A percentile compares a stretch with the other conserved stretches of the same genome.
Evolutionary conservation across 2,329 filamentous ascomycete species (phyloP).

Genomic region (Cladosporium oxysporum): DNA sequence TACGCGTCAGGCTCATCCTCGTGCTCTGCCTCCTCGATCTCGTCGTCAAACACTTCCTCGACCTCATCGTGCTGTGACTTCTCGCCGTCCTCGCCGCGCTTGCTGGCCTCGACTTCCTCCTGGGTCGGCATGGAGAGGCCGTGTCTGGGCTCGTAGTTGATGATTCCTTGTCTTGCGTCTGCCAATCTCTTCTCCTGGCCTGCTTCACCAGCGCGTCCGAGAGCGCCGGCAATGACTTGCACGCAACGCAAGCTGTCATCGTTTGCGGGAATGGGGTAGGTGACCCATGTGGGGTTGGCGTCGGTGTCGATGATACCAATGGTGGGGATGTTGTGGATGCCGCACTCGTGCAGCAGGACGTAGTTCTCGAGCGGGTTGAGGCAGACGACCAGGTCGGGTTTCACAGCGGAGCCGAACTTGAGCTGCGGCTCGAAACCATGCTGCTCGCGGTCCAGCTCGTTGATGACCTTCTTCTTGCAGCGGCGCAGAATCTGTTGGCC

Average conservation of each 20-base stretch:
- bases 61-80: slow-evolving; percentile 17
- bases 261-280: slow-evolving; percentile 94
- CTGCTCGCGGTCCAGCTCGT: slow-evolving; percentile 68
- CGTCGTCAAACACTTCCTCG: slow-evolving; percentile 20
- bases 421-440: slow-evolving; percentile 67
- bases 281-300: slow-evolving; percentile 88
- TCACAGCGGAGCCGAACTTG: slow-evolving; percentile 64
- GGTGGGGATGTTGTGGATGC: slow-evolving; percentile 82
- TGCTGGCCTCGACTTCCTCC: slow-evolving; percentile 14
- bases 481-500: slow-evolving; percentile 80
- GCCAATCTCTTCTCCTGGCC: slow-evolving; percentile 69
- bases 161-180: slow-evolving; percentile 61
- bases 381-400: slow-evolving; percentile 88
- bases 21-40: slow-evolving; percentile 8
- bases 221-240: slow-evolving; percentile 77
- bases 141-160: slow-evolving; percentile 57
- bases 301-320: slow-evolving; percentile 96
- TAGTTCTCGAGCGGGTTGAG: slow-evolving; percentile 93
- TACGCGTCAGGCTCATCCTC: slow-evolving; percentile 14
- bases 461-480: slow-evolving; percentile 71
- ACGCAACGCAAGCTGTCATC: slow-evolving; percentile 90
- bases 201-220: slow-evolving; percentile 79
- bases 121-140: slow-evolving; percentile 30
- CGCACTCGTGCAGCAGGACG: slow-evolving; percentile 87
- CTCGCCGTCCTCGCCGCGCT: slow-evolving; percentile 4